phyloP scores from a whole-genome alignment of 805 yeast genomes.

The Ogataea salicorniae region DNA sequence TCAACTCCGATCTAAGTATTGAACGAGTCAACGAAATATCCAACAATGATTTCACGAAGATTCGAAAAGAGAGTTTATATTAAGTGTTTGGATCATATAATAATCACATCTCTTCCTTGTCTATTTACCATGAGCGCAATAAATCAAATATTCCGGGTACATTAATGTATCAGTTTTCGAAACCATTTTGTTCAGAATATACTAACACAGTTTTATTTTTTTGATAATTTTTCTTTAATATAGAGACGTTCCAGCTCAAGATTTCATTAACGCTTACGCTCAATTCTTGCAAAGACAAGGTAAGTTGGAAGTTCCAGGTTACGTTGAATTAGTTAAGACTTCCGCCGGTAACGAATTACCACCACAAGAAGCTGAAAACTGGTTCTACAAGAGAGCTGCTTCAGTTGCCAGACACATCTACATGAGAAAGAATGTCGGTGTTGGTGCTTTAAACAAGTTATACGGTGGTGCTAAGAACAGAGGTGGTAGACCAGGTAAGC shows the following conservation, averaged over 20 bases:
- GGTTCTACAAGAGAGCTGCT: constrained; percentile 99
- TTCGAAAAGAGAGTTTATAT: too few relatives aligned
- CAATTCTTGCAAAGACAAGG: constrained; percentile 99
- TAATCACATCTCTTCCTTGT: too few relatives aligned
- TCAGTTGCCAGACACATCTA: constrained; percentile 99
- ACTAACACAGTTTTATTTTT: constrained; percentile 17
- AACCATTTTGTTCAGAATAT: background rate
- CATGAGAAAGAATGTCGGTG: constrained; percentile 99
- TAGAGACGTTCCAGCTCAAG: constrained; percentile 99
- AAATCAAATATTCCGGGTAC: too few relatives aligned
- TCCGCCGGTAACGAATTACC: constrained; percentile 98
- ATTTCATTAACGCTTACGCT: constrained; percentile 98
- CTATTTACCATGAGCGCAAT: too few relatives aligned
- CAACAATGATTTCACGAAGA: too few relatives aligned
- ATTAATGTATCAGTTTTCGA: too few relatives aligned
- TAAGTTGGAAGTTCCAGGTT: constrained; percentile 99
- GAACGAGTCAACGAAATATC: too few relatives aligned
- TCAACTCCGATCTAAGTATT: too few relatives aligned
- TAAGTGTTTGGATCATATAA: too few relatives aligned
- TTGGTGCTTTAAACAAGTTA: constrained; percentile 96
- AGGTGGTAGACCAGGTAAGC: constrained; percentile 98
- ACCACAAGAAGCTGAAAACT: constrained; percentile 98
- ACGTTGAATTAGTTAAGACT: constrained; percentile 99
- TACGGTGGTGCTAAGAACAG: constrained; percentile 99
- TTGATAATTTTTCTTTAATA: constrained; percentile 25